Evolutionary conservation across 108 stramenopile genomes (phyloP), one percentile per base, ranked within the genome.

Genomic region (Cyclotella sp.): DNA sequence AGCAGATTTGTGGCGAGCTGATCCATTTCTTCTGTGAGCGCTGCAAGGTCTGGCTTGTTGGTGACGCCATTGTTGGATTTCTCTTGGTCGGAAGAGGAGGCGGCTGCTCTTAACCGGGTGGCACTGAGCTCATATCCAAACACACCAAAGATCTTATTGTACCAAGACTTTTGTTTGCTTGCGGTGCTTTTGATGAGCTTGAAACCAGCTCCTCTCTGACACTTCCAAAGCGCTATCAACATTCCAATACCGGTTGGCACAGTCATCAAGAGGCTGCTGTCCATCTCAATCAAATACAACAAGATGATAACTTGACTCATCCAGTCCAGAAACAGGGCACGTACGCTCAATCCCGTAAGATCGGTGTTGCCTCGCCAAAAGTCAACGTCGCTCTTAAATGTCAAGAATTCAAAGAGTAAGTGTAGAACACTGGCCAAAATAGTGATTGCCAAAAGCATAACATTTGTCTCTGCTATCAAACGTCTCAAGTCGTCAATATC

Each of bases 371-470:
- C 77, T 16, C 81, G 60, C 97, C 97, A 98, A 70, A 98, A 98
- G 19, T 87, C 86, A n/a, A 98, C 94, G 71, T 98, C 97, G 46
- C 83, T 90, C 68, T 95, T 94, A 78, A 98, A 97, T 9, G 97
- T 96, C 71, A 98, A 72, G 72, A 97, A 95, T 73, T 98, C 97
- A 83, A 98, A 98, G 15, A 98, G 77, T 13, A 98, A 84, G 73
- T 98, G 97, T 52, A 98, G 77, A 15, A 89, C 89, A 42, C 92
- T 91, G n/a, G 95, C 96, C 68, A 98, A 63, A 12, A 96, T 80
- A n/a, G 97, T 98, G 15, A 97, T 81, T 6, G 68, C 85, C 52
- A 98, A 83, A n/a, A 98, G 71, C 44, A 90, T 91, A 11, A 97
- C 89, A 68, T 90, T 88, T 47, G 90, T 98, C 68, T 93, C 93